A percentile compares a stretch with the other conserved stretches of the same genome.
Conservation (phyloP, 1,139 yeast species). For the Candida tropicalis region DNA sequence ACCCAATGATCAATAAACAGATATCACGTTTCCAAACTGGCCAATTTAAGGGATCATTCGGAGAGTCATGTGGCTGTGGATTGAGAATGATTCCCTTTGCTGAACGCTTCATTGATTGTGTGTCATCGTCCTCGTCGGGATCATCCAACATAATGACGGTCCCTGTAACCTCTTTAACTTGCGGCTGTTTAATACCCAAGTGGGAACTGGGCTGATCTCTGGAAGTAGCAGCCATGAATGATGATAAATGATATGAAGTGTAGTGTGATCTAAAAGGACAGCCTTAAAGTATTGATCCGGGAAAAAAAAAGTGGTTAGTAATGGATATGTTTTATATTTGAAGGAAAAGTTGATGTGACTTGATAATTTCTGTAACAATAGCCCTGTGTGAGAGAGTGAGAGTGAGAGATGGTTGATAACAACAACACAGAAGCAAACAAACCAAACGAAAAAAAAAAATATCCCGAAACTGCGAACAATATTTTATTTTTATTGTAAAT, state of each 20-base stretch:
- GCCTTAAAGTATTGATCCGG: too few species aligned
- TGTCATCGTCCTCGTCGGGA: slow-evolving; percentile 18
- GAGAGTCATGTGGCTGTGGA: slow-evolving; percentile 78
- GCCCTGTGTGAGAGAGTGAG: not conserved
- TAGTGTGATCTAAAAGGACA: not conserved
- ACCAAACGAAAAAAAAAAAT: not conserved
- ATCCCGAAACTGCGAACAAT: too few species aligned
- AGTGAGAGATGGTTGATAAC: not conserved
- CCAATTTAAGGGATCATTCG: slow-evolving; percentile 80
- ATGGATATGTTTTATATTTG: too few species aligned
- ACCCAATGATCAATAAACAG: slow-evolving; percentile 55
- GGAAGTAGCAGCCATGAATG: not conserved
- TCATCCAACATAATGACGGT: slow-evolving; percentile 44
- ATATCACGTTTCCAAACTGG: slow-evolving; percentile 61
- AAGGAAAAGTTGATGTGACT: too few species aligned
- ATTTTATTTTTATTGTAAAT: too few species aligned
- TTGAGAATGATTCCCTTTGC: slow-evolving; percentile 57
- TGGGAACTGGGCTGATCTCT: slow-evolving; percentile 5
- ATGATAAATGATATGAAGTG: not conserved
- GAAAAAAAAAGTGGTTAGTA: not conserved
- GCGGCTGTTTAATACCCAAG: slow-evolving; percentile 48
- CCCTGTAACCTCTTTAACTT: slow-evolving; percentile 46
- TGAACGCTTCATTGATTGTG: slow-evolving; percentile 42
- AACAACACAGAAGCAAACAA: not conserved
- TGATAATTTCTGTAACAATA: not conserved